Base-by-base conservation (phyloP, 2,329 filamentous ascomycete genomes). In the Sclerotinia borealis region DNA sequence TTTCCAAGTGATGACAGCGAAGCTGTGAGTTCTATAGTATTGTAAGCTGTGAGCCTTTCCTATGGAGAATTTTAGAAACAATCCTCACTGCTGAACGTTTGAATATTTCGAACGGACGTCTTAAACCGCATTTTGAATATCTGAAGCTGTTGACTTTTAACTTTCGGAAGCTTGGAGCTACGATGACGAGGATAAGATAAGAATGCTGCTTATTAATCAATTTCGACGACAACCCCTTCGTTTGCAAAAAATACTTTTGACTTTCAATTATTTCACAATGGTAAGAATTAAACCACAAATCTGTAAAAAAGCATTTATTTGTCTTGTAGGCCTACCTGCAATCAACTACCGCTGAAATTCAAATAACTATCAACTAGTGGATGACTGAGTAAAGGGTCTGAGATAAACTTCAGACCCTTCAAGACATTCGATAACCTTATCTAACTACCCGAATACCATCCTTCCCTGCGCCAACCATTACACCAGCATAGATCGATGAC, bases 41-140 rank as follows among this genome's bases (percentile, higher is more conserved):
- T 70, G 59, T 70, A 65, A 65, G 61, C 27, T 13, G 5, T 47
- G 25, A 37, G 63, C 52, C 47, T 34, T 36, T 25, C 34, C 22
- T 43, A 25, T 31, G 59, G 15, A 58, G 10, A 48, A 31, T 8
- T 8, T 17, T 15, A 19, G 29, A 9, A 36, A 50, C 58, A 34
- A 15, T 41, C 67, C 79, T 72, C 75, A 86, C 85, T 88, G 45
- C 84, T 82, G 72, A 89, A 87, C 1, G 85, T 87, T 66, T 84
- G 83, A 51, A 87, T 85, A 66, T 89, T 89, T 69, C 83, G 83
- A 54, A 89, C 77, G 60, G 86, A 84, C 9, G 86, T 86, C 69
- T 83, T 85, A 78, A 89, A 88, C 61, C 86, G 80, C 86, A 89
- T 88, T 48, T 73, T 81, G 75, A 45, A 48, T 41, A 54, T 48